Percentiles rank a stretch among this genome's conserved stretches.
Evolutionary conservation across 2,329 filamentous ascomycete species (phyloP).

Genomic region (Apiospora aurea): DNA sequence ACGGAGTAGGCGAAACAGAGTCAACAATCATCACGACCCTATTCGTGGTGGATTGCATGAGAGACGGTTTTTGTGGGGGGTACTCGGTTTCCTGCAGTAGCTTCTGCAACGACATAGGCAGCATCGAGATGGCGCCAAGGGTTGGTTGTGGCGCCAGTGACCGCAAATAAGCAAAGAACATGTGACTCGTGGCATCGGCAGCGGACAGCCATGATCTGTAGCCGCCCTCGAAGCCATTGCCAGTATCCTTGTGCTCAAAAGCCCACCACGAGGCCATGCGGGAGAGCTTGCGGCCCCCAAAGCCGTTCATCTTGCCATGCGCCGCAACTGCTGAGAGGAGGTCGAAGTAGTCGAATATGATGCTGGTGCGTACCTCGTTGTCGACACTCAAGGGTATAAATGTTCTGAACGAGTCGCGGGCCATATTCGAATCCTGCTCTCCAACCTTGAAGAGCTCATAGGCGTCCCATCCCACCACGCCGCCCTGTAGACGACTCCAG

Average conservation of each 20-base stretch:
- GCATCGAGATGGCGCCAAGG: slow-evolving; percentile 79
- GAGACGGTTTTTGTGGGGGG: slow-evolving; percentile 77
- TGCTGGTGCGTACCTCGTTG: slow-evolving; percentile 81
- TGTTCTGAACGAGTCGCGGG: slow-evolving; percentile 91
- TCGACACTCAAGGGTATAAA: slow-evolving; percentile 96
- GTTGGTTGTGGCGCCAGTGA: slow-evolving; percentile 84
- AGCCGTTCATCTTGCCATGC: slow-evolving; percentile 90
- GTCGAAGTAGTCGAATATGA: slow-evolving; percentile 97
- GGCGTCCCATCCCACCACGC: slow-evolving; percentile 94
- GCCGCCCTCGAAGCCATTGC: slow-evolving; percentile 91
- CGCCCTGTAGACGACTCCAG: slow-evolving; percentile 90
- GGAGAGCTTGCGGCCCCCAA: slow-evolving; percentile 92
- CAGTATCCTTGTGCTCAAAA: slow-evolving; percentile 87
- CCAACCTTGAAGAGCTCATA: slow-evolving; percentile 96
- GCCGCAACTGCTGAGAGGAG: slow-evolving; percentile 89
- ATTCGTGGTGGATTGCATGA: slow-evolving; percentile 82
- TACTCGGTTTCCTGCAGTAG: slow-evolving; percentile 93
- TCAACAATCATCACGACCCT: slow-evolving; percentile 98
- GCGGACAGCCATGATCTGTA: slow-evolving; percentile 92
- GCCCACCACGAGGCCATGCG: slow-evolving; percentile 98
- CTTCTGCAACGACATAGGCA: slow-evolving; percentile 91
- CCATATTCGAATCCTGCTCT: slow-evolving; percentile 91
- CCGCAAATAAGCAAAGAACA: slow-evolving; percentile 97
- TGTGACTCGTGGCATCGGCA: slow-evolving; percentile 92
- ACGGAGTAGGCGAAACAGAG: slow-evolving; percentile 91